Conservation (phyloP, 176 grass and related monocot species). For the Pontederia paniculata region DNA sequence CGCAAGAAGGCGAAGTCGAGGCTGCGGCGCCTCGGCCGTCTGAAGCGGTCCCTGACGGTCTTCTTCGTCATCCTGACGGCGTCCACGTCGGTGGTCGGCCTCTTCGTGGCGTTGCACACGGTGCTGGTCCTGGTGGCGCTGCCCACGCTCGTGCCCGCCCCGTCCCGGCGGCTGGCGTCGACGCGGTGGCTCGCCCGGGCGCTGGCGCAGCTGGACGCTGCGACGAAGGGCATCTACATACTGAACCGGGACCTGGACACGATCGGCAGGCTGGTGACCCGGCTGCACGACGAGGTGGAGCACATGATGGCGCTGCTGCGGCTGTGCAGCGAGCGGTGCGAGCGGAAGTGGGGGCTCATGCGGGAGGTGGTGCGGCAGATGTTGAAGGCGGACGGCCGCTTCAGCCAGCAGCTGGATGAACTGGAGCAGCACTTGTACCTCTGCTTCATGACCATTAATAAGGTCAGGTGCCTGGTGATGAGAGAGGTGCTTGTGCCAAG, state of each 20-base stretch:
- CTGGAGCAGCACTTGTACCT: conserved; percentile 94
- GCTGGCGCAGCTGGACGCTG: conserved; percentile 65
- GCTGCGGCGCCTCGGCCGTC: conserved; percentile 36
- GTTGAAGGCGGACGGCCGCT: conserved; percentile 60
- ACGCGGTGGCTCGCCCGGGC: conserved; percentile 15
- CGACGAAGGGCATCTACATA: conserved; percentile 73
- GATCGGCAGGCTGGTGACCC: conserved; percentile 63
- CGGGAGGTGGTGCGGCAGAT: conserved; percentile 76
- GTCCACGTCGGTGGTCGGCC: neutral
- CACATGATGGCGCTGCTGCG: conserved; percentile 60
- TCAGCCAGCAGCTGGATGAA: conserved; percentile 82
- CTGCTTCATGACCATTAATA: conserved; percentile 95
- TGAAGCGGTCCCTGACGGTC: conserved; percentile 40
- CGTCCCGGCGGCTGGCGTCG: conserved; percentile 25
- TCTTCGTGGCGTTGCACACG: conserved; percentile 51
- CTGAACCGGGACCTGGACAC: conserved; percentile 89
- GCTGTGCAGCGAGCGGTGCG: conserved; percentile 37
- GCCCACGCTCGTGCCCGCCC: conserved; percentile 7
- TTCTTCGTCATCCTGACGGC: conserved; percentile 29
- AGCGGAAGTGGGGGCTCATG: conserved; percentile 46
- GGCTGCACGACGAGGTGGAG: conserved; percentile 70
- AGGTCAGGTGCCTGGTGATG: conserved; percentile 73
- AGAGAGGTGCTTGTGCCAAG: conserved; percentile 35
- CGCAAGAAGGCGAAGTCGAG: conserved; percentile 43
- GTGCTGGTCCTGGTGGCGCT: conserved; percentile 33